Percentiles rank a stretch among this genome's conserved stretches.
These are phyloP conservation scores for Ulmus americana DNA, from an alignment of 331 rosid genomes.

Conservation along the genomic window DNA sequence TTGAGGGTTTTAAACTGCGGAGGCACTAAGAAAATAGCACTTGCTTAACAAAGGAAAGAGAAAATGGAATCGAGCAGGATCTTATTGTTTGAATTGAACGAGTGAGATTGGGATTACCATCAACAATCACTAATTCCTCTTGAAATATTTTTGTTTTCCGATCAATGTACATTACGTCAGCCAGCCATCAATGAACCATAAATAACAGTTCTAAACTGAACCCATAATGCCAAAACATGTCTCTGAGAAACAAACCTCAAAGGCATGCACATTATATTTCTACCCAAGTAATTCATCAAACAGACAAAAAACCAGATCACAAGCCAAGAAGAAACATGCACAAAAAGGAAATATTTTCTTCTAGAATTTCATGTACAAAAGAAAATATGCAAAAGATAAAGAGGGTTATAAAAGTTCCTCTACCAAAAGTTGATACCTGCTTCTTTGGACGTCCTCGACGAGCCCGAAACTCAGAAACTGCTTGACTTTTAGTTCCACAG, in stretches of 20 bases:
- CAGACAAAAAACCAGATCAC: not conserved
- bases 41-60: not conserved
- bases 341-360: not conserved
- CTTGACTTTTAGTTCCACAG: slow-evolving; percentile 37
- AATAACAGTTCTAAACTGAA: too few species aligned
- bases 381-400: not conserved
- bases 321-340: not conserved
- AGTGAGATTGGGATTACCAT: too few species aligned
- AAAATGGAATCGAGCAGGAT: not conserved
- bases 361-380: not conserved
- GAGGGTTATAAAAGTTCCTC: not conserved
- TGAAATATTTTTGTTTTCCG: too few species aligned
- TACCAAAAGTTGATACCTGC: slow-evolving; percentile 37
- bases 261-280: not conserved
- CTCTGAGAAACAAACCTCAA: not conserved
- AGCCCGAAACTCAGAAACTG: slow-evolving; percentile 37
- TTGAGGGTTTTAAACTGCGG: not conserved
- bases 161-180: not conserved
- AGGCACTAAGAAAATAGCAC: not conserved
- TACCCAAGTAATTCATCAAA: slow-evolving; percentile 1
- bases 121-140: too few species aligned
- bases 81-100: too few species aligned
- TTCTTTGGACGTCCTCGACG: slow-evolving; percentile 49
- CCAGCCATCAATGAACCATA: not conserved
- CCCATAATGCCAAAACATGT: not conserved